Evolutionary conservation across 495 filamentous ascomycete genomes (phyloP).

Genomic region (Daldinia caldariorum): DNA sequence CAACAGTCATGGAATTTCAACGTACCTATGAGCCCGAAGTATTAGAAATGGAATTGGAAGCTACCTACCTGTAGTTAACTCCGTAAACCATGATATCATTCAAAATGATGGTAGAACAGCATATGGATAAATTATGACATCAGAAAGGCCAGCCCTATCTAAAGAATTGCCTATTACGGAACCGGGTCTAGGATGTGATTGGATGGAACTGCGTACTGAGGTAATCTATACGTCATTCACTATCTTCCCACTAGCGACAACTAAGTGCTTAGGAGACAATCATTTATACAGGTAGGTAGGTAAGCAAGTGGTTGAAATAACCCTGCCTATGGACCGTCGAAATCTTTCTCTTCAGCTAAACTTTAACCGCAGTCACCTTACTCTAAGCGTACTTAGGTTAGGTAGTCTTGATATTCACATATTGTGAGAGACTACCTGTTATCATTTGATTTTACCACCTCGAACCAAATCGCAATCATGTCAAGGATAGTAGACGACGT

Average conservation of each 20-base stretch:
- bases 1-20: too few species aligned
- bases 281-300: not conserved
- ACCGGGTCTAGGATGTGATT: not conserved
- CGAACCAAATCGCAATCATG: constrained; percentile 19
- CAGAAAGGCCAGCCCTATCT: not conserved
- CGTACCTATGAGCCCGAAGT: too few species aligned
- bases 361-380: too few species aligned
- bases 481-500: constrained; percentile 44
- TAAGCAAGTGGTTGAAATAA: not conserved
- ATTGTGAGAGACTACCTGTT: not conserved
- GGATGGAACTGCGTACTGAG: not conserved
- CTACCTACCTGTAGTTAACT: too few species aligned
- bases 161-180: constrained; percentile 1
- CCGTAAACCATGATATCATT: too few species aligned
- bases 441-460: not conserved
- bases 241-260: not conserved
- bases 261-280: not conserved
- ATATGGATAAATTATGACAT: too few species aligned
- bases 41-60: too few species aligned
- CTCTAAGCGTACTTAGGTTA: too few species aligned
- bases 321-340: too few species aligned
- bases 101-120: too few species aligned
- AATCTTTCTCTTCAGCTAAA: too few species aligned
- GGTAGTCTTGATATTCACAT: not conserved
- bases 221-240: constrained; percentile 14